A percentile compares a stretch with the other conserved stretches of the same genome.
Conservation (phyloP, 495 filamentous ascomycete genomes). For the Jackrogersella multiformis region DNA sequence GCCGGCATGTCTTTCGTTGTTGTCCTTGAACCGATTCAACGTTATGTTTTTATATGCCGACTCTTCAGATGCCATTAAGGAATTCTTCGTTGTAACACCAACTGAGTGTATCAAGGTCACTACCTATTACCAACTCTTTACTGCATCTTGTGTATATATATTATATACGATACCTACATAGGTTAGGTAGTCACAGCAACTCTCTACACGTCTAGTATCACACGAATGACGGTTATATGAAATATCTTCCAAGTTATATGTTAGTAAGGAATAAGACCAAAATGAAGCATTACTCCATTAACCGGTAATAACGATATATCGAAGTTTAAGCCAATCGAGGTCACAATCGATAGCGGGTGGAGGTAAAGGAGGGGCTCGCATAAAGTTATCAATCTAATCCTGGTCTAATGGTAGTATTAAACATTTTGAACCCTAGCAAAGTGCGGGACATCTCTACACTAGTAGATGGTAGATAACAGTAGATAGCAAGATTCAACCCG, state of each 20-base stretch:
- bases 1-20: background rate
- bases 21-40: background rate
- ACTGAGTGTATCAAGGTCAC: background rate
- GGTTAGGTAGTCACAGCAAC: background rate
- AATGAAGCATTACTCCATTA: too few species aligned
- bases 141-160: too few species aligned
- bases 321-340: constrained; percentile 4
- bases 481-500: constrained; percentile 4
- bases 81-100: constrained; percentile 12
- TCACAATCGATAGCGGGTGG: constrained; percentile 22
- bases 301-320: background rate
- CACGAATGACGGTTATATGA: background rate
- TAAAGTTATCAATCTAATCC: background rate
- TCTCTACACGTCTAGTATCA: background rate
- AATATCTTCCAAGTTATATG: too few species aligned
- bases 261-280: too few species aligned
- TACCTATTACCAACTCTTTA: background rate
- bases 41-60: constrained; percentile 12
- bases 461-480: too few species aligned
- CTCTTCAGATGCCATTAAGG: constrained; percentile 7
- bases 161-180: too few species aligned
- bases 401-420: background rate
- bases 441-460: constrained; percentile 37
- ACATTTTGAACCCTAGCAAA: too few species aligned
- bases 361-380: constrained; percentile 29